Percentiles rank a stretch among this genome's conserved stretches.
phyloP scores from a whole-genome alignment of 352 stramenopile genomes.

The Aphanomyces cochlioides region DNA sequence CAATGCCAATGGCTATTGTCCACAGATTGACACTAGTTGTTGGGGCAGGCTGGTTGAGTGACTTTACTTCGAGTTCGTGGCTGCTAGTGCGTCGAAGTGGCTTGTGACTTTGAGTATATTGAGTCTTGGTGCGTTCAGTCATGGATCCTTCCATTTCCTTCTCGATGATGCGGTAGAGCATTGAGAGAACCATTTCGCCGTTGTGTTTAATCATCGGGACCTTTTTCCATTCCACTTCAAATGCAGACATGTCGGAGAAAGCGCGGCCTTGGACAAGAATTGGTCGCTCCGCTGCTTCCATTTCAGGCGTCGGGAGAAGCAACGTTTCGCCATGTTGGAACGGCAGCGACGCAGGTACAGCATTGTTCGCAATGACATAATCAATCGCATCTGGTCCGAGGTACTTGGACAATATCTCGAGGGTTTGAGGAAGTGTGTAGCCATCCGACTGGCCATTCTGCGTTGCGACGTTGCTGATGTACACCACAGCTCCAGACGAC shows the following conservation, averaged over 20 bases:
- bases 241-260: constrained; percentile 58
- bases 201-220: constrained; percentile 82
- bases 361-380: constrained; percentile 85
- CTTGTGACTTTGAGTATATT: constrained; percentile 13
- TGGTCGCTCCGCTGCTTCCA: constrained; percentile 52
- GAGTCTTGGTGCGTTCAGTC: constrained; percentile 7
- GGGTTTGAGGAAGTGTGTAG: constrained; percentile 65
- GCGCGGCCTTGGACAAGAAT: constrained; percentile 74
- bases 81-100: too few species aligned
- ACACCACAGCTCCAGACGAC: constrained; percentile 66
- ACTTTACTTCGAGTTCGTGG: neutral
- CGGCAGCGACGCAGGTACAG: constrained; percentile 50
- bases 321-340: constrained; percentile 70
- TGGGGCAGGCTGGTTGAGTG: neutral
- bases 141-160: constrained; percentile 50
- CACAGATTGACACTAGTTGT: neutral
- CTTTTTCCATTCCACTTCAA: constrained; percentile 71
- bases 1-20: neutral
- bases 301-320: constrained; percentile 58
- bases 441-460: constrained; percentile 78
- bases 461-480: constrained; percentile 84
- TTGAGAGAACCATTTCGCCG: constrained; percentile 64
- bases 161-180: constrained; percentile 85
- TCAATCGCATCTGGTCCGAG: constrained; percentile 70
- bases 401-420: constrained; percentile 63